These are phyloP conservation scores for Lactifluus hygrophoroides DNA, from an alignment of 768 basidiomycete species.

Conservation along the genomic window DNA sequence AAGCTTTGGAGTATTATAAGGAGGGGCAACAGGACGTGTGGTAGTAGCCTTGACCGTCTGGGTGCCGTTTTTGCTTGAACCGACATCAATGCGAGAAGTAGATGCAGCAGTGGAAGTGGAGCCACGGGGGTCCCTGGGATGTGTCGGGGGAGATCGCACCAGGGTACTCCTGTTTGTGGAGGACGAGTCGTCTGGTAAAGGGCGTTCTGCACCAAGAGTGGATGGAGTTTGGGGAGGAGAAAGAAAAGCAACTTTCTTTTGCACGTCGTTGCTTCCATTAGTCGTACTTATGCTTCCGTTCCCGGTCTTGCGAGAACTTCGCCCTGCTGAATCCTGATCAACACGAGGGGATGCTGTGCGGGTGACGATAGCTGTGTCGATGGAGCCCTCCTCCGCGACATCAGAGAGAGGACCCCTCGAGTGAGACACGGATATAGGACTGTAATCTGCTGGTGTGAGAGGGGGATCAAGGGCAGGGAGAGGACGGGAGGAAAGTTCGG, in stretches of 20 bases:
- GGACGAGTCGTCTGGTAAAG: conserved; percentile 40
- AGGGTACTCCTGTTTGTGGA: conserved; percentile 52
- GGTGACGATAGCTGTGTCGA: conserved; percentile 17
- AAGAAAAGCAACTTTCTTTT: conserved; percentile 84
- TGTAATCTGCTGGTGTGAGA: conserved; percentile 27
- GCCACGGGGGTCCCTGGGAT: conserved; percentile 61
- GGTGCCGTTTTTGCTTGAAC: conserved; percentile 35
- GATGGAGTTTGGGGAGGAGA: conserved; percentile 67
- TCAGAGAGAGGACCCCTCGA: conserved; percentile 23
- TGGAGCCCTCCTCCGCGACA: conserved; percentile 16
- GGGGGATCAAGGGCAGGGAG: conserved; percentile 41
- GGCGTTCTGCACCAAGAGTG: conserved; percentile 39
- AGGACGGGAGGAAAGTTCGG: conserved; percentile 48
- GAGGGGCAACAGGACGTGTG: conserved; percentile 55
- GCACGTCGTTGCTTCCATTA: conserved; percentile 37
- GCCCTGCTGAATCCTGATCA: conserved; percentile 29
- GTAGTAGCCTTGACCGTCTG: conserved; percentile 44
- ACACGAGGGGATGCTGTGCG: conserved; percentile 17
- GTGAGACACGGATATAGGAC: conserved; percentile 15
- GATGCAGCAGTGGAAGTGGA: conserved; percentile 56
- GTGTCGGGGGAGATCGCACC: conserved; percentile 67
- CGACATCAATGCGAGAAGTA: conserved; percentile 53
- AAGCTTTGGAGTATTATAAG: conserved; percentile 45
- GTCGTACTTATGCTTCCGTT: conserved; percentile 29
- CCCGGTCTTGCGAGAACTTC: conserved; percentile 33